A percentile compares a stretch with the other conserved stretches of the same genome.
Evolutionary conservation across 371 early-diverging fungal genomes (phyloP).

Genomic region (Nematocida minor): DNA sequence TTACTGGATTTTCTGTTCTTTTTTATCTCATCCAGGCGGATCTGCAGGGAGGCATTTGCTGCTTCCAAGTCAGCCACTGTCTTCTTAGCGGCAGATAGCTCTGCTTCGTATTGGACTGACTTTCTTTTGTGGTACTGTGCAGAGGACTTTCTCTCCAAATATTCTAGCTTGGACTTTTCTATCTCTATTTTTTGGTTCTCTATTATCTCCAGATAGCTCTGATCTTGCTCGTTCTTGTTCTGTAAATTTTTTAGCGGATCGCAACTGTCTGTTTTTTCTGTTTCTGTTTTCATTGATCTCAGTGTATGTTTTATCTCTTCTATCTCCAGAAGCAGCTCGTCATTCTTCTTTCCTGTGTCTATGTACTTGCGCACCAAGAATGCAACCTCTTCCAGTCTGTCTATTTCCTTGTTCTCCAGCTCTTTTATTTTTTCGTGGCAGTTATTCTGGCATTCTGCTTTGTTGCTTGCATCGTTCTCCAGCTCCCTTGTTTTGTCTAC

Average conservation of each 20-base stretch:
- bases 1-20: neutral
- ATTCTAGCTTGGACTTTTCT: conserved; percentile 18
- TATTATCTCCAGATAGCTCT: neutral
- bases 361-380: conserved; percentile 44
- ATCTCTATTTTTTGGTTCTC: conserved; percentile 4
- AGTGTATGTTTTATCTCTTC: conserved; percentile 1
- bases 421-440: conserved; percentile 26
- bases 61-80: conserved; percentile 10
- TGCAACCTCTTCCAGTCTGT: conserved; percentile 43
- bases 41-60: conserved; percentile 1
- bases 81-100: conserved; percentile 11
- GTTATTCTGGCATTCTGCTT: neutral
- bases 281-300: neutral
- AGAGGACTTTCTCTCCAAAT: conserved; percentile 39
- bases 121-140: conserved; percentile 51
- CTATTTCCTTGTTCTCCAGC: conserved; percentile 49
- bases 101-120: conserved; percentile 35
- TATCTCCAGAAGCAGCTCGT: conserved; percentile 26
- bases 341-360: conserved; percentile 30
- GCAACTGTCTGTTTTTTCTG: neutral
- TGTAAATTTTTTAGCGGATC: neutral
- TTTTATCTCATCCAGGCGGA: neutral
- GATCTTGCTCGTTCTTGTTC: too few relatives aligned
- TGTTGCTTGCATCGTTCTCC: conserved; percentile 26
- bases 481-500: conserved; percentile 32